Base-by-base conservation (phyloP, 2,329 filamentous ascomycete species). In the Diplodia intermedia region DNA sequence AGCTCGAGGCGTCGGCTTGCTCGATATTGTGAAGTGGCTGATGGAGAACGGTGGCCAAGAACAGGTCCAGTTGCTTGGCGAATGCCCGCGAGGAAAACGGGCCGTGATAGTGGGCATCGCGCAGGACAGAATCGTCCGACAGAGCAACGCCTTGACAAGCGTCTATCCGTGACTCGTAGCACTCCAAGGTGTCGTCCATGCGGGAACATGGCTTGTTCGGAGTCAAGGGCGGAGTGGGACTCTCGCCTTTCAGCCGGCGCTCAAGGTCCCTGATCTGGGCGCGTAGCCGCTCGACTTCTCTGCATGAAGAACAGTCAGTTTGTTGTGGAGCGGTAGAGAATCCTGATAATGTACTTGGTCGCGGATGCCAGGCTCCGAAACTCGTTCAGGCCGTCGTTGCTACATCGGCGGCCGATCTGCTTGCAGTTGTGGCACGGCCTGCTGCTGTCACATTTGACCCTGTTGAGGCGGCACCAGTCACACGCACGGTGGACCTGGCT, bases 11-110 rank as follows among this genome's bases (percentile, higher is more conserved):
- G 14, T 50, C n/a, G 40, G 15, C 9, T 7, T 20, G 47, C 43
- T 63, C 43, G 2, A 52, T 36, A 12, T 52, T 31, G 29, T 9
- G 43, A 52, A 77, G 74, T n/a, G 74, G 67, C 61, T 79, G 76
- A 38, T 80, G 75, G 5, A 82, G 68, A 0, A 73, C 70, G 14
- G 71, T 72, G 47, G 72, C 73, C 14, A 84, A 71, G 69, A 78
- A 83, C 7, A 71, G 69, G 15, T 74, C 79, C 66, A 85, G 77
- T 40, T 81, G 78, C 18, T 75, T 74, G 63, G 83, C 79, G 71
- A 84, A 85, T 73, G 81, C 84, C 69, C 79, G 80, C 14, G 77
- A 71, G 5, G 83, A 85, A 2, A 81, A 78, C 0, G 81, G 77
- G 2, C 82, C 83, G 71, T 82, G 84, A n/a, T 63, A 63, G 26